Conservation (phyloP, 306 rosid genomes). For the Elaeagnus macrophylla region DNA sequence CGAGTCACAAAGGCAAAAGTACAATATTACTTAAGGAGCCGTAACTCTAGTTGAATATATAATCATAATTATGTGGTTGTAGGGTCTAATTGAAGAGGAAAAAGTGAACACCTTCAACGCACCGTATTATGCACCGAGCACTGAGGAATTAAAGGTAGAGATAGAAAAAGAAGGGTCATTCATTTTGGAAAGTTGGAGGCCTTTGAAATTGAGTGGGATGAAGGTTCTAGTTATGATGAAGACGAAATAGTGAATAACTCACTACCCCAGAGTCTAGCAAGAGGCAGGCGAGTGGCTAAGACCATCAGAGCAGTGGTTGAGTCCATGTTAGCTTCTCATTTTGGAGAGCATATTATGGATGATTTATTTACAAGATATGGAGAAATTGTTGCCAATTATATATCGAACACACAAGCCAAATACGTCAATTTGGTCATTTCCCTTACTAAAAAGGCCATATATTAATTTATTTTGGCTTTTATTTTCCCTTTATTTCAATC, state of each 20-base stretch:
- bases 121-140: constrained; percentile 65
- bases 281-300: constrained; percentile 42
- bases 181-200: constrained; percentile 26
- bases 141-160: constrained; percentile 39
- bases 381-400: constrained; percentile 29
- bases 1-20: too few relatives aligned
- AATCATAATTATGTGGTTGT: not conserved
- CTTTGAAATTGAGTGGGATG: constrained; percentile 56
- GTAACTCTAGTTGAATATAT: too few relatives aligned
- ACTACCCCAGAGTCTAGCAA: not conserved
- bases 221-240: not conserved
- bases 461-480: too few relatives aligned
- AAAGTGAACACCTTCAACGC: constrained; percentile 65
- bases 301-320: constrained; percentile 62
- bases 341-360: constrained; percentile 46
- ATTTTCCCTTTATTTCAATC: too few relatives aligned
- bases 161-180: constrained; percentile 60
- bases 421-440: constrained; percentile 49
- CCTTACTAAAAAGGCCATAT: constrained; percentile 18
- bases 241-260: not conserved
- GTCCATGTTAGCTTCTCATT: constrained; percentile 57
- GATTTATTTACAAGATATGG: constrained; percentile 33
- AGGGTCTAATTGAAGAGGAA: constrained; percentile 55
- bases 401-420: constrained; percentile 28
- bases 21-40: too few relatives aligned